Conservation (phyloP, 495 filamentous ascomycete genomes). For the Neurospora sp. region DNA sequence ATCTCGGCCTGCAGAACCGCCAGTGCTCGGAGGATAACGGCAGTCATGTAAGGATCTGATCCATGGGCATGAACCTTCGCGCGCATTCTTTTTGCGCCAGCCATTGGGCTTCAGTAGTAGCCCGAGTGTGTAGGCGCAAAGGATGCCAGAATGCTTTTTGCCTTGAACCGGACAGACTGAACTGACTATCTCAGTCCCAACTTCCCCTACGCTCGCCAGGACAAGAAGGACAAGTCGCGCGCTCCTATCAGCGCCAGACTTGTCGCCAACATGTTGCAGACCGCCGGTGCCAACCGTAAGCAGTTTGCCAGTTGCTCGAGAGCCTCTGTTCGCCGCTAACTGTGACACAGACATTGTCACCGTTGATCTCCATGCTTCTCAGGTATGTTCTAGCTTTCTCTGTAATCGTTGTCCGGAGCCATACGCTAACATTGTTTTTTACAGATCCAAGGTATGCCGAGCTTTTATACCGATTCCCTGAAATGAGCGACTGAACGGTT, state of each 20-base stretch:
- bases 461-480: not conserved
- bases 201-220: slow-evolving; percentile 97
- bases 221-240: slow-evolving; percentile 90
- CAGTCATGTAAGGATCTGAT: slow-evolving; percentile 21
- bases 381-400: slow-evolving; percentile 25
- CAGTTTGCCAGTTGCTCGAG: not conserved
- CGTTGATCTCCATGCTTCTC: slow-evolving; percentile 73
- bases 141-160: not conserved
- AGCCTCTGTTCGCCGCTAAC: slow-evolving; percentile 45
- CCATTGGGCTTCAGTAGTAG: not conserved
- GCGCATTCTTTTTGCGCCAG: not conserved
- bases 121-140: not conserved
- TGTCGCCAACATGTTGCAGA: slow-evolving; percentile 97
- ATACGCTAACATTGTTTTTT: not conserved
- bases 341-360: slow-evolving; percentile 69
- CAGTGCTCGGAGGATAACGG: slow-evolving; percentile 27
- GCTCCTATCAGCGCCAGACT: slow-evolving; percentile 87
- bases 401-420: not conserved
- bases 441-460: slow-evolving; percentile 13
- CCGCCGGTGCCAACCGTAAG: slow-evolving; percentile 72
- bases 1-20: slow-evolving; percentile 98
- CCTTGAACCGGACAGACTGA: slow-evolving; percentile 57
- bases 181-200: slow-evolving; percentile 90
- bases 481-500: not conserved
- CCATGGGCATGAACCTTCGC: not conserved